A percentile compares a stretch with the other conserved stretches of the same genome.
phyloP scores from a whole-genome alignment of 495 filamentous ascomycete genomes.

The Pseudomonodictys pantanalensis region DNA sequence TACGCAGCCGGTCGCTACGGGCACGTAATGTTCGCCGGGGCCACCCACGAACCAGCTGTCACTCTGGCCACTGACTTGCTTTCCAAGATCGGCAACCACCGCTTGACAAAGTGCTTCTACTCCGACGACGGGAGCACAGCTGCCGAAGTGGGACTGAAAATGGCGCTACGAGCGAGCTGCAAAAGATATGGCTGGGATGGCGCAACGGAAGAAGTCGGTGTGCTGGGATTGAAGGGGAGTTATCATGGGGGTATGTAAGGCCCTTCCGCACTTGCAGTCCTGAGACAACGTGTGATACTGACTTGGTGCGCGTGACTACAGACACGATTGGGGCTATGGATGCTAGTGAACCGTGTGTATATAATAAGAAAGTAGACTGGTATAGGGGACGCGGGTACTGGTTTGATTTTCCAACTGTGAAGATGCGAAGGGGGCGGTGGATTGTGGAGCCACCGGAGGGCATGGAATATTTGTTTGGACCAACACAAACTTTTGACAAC shows the following conservation, averaged over 20 bases:
- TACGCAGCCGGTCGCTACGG: slow-evolving; percentile 81
- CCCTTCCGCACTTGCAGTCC: too few species aligned
- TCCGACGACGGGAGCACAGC: slow-evolving; percentile 78
- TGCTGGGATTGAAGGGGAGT: slow-evolving; percentile 69
- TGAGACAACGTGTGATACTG: too few species aligned
- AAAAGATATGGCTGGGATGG: slow-evolving; percentile 62
- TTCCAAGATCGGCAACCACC: slow-evolving; percentile 53
- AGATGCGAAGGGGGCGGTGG: slow-evolving; percentile 63
- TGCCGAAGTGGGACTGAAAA: slow-evolving; percentile 76
- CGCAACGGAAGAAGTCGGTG: slow-evolving; percentile 53
- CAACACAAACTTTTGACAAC: slow-evolving; percentile 46
- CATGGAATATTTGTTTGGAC: slow-evolving; percentile 49
- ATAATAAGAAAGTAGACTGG: slow-evolving; percentile 75
- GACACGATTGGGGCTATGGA: slow-evolving; percentile 84
- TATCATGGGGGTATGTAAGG: too few species aligned
- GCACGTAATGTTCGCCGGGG: slow-evolving; percentile 77
- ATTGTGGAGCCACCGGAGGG: slow-evolving; percentile 53
- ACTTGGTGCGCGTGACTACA: too few species aligned
- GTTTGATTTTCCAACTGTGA: slow-evolving; percentile 70
- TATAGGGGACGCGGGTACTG: slow-evolving; percentile 70
- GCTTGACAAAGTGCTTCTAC: slow-evolving; percentile 67
- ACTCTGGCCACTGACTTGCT: slow-evolving; percentile 60
- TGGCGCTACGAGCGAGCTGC: slow-evolving; percentile 65
- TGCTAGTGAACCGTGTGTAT: slow-evolving; percentile 66
- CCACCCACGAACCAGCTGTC: slow-evolving; percentile 69